Percentiles rank a stretch among this genome's conserved stretches.
Evolutionary conservation across 2,329 filamentous ascomycete genomes (phyloP).

Genomic region (Trichoderma brevicompactum): DNA sequence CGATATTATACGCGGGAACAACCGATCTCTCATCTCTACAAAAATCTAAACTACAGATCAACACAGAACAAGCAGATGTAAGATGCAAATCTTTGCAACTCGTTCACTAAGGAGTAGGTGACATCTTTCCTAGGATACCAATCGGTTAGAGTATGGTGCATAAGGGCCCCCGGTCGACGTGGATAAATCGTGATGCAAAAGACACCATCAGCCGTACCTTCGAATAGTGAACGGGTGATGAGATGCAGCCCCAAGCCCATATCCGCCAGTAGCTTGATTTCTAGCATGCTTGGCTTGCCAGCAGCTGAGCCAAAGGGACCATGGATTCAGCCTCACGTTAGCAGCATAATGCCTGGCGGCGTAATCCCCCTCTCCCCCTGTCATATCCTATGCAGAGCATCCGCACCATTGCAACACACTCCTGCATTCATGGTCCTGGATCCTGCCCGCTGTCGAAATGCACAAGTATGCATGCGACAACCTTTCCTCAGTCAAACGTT

Average conservation of each 20-base stretch:
- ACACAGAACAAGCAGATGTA: no score
- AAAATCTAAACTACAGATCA: not conserved
- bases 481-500: not conserved
- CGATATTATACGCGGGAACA: not conserved
- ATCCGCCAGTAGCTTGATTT: not conserved
- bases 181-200: constrained; percentile 2
- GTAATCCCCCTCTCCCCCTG: constrained; percentile 18
- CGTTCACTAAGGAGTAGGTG: not conserved
- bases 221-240: not conserved
- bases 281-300: not conserved
- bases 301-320: constrained; percentile 3
- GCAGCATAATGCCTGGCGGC: constrained; percentile 3
- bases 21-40: not conserved
- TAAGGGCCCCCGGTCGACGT: not conserved
- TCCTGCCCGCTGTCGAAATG: constrained; percentile 12
- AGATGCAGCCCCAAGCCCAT: not conserved
- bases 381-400: constrained; percentile 26
- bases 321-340: constrained; percentile 26
- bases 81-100: not conserved
- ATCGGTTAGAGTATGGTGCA: not conserved
- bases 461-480: constrained; percentile 14
- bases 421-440: constrained; percentile 6
- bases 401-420: constrained; percentile 25
- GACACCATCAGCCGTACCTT: not conserved
- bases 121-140: not conserved